Percentiles rank a stretch among this genome's conserved stretches.
Conservation (phyloP, 257 asterid species). For the Nicotiana undulata region DNA sequence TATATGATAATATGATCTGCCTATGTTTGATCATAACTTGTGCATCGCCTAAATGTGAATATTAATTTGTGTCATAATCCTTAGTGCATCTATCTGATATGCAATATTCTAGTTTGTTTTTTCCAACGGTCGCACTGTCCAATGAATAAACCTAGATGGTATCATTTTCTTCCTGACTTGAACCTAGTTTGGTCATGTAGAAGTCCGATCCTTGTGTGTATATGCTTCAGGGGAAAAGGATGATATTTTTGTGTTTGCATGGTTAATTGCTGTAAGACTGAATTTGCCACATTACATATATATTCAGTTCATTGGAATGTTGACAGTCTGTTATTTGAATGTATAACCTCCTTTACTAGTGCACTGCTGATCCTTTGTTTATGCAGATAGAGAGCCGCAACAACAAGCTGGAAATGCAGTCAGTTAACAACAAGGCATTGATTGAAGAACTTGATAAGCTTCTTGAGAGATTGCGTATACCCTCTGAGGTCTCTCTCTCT, state of each 20-base stretch:
- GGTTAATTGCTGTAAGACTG: constrained; percentile 1
- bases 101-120: not conserved
- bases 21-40: not conserved
- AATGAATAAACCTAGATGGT: not conserved
- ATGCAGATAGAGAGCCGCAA: constrained; percentile 89
- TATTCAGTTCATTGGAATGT: not conserved
- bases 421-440: constrained; percentile 76
- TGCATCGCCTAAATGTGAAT: not conserved
- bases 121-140: not conserved
- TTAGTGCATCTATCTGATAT: not conserved
- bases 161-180: not conserved
- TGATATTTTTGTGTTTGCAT: not conserved
- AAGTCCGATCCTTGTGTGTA: not conserved
- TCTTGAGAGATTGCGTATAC: constrained; percentile 72
- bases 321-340: not conserved
- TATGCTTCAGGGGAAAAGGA: not conserved
- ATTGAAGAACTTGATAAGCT: constrained; percentile 94
- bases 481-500: constrained; percentile 58
- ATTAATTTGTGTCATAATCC: not conserved
- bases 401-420: constrained; percentile 97
- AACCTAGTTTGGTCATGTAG: not conserved
- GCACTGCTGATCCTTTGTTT: constrained; percentile 13
- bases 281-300: not conserved
- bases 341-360: constrained; percentile 12
- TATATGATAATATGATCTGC: not conserved